Conservation (phyloP, 2,329 filamentous ascomycete genomes). For the Verticillium isaacii region DNA sequence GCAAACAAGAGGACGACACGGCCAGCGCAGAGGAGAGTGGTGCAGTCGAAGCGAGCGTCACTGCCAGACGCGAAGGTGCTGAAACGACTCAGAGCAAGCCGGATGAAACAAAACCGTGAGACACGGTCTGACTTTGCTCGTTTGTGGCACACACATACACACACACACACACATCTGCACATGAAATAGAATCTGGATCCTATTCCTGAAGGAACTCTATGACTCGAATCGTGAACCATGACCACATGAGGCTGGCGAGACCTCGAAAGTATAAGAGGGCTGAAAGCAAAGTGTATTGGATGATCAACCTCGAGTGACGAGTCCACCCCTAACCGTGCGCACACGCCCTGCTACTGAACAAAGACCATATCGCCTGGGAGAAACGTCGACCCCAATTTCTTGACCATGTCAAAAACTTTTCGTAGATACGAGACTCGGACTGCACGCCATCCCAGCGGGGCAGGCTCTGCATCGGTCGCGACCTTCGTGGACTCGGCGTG, state of each 20-base stretch:
- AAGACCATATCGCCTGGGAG: slow-evolving; percentile 41
- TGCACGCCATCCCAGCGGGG: slow-evolving; percentile 41
- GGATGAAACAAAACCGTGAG: background rate
- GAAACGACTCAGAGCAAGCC: background rate
- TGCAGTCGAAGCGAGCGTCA: background rate
- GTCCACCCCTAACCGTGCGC: slow-evolving; percentile 41
- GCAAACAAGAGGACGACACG: background rate
- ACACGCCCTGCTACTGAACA: slow-evolving; percentile 47
- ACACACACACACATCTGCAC: slow-evolving; percentile 15
- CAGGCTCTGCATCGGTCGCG: slow-evolving; percentile 37
- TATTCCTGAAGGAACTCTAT: slow-evolving; percentile 4
- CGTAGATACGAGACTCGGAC: slow-evolving; percentile 50
- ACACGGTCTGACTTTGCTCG: too few species aligned
- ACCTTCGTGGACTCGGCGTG: slow-evolving; percentile 39
- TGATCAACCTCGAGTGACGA: slow-evolving; percentile 52
- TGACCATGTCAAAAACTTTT: slow-evolving; percentile 54
- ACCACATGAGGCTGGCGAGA: slow-evolving; percentile 18
- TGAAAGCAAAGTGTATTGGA: slow-evolving; percentile 47
- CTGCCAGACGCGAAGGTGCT: background rate
- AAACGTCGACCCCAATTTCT: slow-evolving; percentile 45
- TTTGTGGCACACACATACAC: background rate
- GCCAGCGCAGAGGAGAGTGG: slow-evolving; percentile 3
- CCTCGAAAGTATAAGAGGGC: background rate
- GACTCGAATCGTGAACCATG: slow-evolving; percentile 1
- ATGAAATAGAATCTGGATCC: slow-evolving; percentile 20